phyloP scores from a whole-genome alignment of 1,284 basidiomycete genomes.

The Ganoderma boninense region DNA sequence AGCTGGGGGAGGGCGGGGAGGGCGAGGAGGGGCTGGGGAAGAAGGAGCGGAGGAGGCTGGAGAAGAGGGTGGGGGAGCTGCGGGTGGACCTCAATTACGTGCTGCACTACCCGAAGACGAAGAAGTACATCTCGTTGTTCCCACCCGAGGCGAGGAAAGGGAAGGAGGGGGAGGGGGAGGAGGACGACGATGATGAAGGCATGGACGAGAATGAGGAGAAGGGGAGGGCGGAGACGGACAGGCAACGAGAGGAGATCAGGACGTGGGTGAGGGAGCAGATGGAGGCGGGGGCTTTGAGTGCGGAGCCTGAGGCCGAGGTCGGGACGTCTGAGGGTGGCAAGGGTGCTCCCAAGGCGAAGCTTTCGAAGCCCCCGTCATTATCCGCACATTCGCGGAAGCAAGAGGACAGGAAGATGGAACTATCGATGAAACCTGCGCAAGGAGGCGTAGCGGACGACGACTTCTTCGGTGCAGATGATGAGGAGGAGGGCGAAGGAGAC shows the following conservation, averaged over 20 bases:
- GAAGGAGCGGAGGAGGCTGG: conserved; percentile 48
- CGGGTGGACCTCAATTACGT: conserved; percentile 89
- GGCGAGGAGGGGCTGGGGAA: conserved; percentile 33
- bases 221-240: conserved; percentile 38
- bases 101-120: conserved; percentile 82
- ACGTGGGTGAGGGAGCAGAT: conserved; percentile 70
- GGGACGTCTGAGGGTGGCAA: conserved; percentile 18
- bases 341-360: neutral
- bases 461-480: conserved; percentile 24
- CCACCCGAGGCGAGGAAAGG: conserved; percentile 66
- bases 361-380: neutral
- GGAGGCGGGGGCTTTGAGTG: conserved; percentile 65
- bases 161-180: conserved; percentile 38
- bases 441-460: conserved; percentile 24
- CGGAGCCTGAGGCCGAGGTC: conserved; percentile 65
- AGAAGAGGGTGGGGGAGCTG: conserved; percentile 61
- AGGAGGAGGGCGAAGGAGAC: conserved; percentile 12
- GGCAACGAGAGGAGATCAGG: conserved; percentile 69
- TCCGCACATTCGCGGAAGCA: neutral
- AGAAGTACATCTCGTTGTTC: conserved; percentile 89
- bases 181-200: conserved; percentile 39
- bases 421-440: conserved; percentile 3
- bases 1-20: conserved; percentile 44
- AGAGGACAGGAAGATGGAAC: neutral
- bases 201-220: conserved; percentile 22